A percentile compares a stretch with the other conserved stretches of the same genome.
Evolutionary conservation across 148 eudicot genomes (phyloP).

Genomic region (Chenopodium album): DNA sequence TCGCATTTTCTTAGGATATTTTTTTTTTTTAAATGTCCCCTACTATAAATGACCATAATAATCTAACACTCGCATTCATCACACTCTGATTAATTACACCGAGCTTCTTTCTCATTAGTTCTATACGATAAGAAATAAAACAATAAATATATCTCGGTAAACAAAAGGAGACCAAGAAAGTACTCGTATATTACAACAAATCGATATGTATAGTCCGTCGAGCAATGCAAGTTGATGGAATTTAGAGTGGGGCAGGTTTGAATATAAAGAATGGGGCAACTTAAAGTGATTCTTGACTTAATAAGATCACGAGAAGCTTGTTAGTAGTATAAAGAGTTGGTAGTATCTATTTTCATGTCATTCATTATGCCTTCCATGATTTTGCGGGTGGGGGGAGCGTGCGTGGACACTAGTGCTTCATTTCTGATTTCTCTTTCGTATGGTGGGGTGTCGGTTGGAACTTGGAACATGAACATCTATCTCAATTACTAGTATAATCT

Average conservation of each 20-base stretch:
- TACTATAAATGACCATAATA: too few species aligned
- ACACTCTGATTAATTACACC: too few species aligned
- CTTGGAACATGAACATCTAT: background rate
- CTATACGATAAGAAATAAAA: too few species aligned
- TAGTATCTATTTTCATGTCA: background rate
- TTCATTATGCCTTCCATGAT: constrained; percentile 12
- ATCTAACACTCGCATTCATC: too few species aligned
- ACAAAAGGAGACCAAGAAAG: too few species aligned
- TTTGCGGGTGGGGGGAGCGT: constrained; percentile 15
- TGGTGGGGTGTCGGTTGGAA: constrained; percentile 16
- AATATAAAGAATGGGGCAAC: constrained; percentile 6
- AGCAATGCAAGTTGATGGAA: background rate
- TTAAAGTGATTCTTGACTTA: constrained; percentile 8
- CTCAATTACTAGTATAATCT: background rate
- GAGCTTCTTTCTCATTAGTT: too few species aligned
- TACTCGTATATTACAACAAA: too few species aligned
- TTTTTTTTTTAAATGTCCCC: too few species aligned
- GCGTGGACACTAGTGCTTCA: background rate
- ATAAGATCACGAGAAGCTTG: constrained; percentile 10
- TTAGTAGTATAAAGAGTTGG: background rate
- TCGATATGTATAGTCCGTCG: too few species aligned
- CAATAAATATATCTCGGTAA: too few species aligned
- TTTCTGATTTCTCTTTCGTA: background rate
- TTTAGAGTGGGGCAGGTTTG: background rate
- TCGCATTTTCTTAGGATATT: too few species aligned